Conservation (phyloP, 768 basidiomycete species). For the Amanita thiersii region DNA sequence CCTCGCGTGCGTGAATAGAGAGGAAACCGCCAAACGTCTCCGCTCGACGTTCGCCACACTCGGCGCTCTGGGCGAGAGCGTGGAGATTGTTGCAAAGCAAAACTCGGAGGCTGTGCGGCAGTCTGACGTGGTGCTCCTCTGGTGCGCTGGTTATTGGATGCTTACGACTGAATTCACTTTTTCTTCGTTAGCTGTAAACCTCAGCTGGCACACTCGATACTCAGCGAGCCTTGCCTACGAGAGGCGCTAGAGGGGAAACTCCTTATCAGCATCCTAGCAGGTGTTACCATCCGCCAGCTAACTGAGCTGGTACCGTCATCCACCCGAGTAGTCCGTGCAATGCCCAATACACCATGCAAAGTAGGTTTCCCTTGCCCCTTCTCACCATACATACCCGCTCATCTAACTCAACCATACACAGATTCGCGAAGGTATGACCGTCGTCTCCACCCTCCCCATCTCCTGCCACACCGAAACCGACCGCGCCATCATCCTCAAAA, state of each 20-base stretch:
- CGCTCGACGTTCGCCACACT: slow-evolving; percentile 49
- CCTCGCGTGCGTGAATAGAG: slow-evolving; percentile 79
- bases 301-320: slow-evolving; percentile 60
- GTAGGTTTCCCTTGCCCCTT: slow-evolving; percentile 31
- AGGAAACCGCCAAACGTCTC: slow-evolving; percentile 66
- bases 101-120: slow-evolving; percentile 68
- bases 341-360: slow-evolving; percentile 98
- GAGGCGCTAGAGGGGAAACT: slow-evolving; percentile 87
- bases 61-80: slow-evolving; percentile 50
- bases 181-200: slow-evolving; percentile 79
- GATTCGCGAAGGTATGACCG: slow-evolving; percentile 99
- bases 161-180: background rate
- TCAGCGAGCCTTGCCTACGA: slow-evolving; percentile 65
- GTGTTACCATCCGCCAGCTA: slow-evolving; percentile 83
- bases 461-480: slow-evolving; percentile 49
- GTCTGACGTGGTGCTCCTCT: slow-evolving; percentile 82
- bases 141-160: slow-evolving; percentile 39
- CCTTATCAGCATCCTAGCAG: slow-evolving; percentile 95
- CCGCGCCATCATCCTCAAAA: slow-evolving; percentile 71
- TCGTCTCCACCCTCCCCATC: slow-evolving; percentile 67
- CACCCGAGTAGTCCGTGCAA: slow-evolving; percentile 88
- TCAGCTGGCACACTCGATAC: slow-evolving; percentile 69
- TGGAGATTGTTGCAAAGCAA: slow-evolving; percentile 60
- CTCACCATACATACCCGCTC: background rate
- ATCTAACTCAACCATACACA: slow-evolving; percentile 19